phyloP scores from a whole-genome alignment of 257 asterid genomes.

The Solanum sejunctum region DNA sequence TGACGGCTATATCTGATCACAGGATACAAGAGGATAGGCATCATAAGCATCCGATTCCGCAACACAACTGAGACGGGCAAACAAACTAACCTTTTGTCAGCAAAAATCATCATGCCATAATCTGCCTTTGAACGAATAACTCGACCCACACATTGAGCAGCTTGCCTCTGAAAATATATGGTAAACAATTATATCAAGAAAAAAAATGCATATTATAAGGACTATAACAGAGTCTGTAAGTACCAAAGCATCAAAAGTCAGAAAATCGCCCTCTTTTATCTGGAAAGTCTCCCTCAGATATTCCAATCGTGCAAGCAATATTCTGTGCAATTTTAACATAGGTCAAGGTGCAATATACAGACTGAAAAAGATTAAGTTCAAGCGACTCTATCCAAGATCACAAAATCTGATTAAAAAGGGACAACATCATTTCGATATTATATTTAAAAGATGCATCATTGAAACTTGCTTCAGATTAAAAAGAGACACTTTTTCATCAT shows the following conservation, averaged over 20 bases:
- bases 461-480: not conserved
- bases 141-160: constrained; percentile 99
- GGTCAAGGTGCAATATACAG: not conserved
- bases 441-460: not conserved
- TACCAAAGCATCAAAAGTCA: constrained; percentile 98
- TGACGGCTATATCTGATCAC: constrained; percentile 79
- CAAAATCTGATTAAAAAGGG: not conserved
- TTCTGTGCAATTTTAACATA: constrained; percentile 51
- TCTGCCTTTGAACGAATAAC: constrained; percentile 98
- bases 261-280: constrained; percentile 92
- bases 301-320: constrained; percentile 85
- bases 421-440: not conserved
- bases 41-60: not conserved
- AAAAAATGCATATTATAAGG: not conserved
- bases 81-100: constrained; percentile 75
- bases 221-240: not conserved
- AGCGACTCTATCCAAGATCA: not conserved
- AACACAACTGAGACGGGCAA: not conserved
- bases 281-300: constrained; percentile 90
- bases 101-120: constrained; percentile 99
- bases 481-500: not conserved
- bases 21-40: not conserved
- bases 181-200: not conserved
- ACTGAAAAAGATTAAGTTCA: not conserved
- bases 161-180: constrained; percentile 63